These are phyloP conservation scores for Globisporangium emineosum DNA, from an alignment of 352 stramenopile genomes.

Conservation along the genomic window DNA sequence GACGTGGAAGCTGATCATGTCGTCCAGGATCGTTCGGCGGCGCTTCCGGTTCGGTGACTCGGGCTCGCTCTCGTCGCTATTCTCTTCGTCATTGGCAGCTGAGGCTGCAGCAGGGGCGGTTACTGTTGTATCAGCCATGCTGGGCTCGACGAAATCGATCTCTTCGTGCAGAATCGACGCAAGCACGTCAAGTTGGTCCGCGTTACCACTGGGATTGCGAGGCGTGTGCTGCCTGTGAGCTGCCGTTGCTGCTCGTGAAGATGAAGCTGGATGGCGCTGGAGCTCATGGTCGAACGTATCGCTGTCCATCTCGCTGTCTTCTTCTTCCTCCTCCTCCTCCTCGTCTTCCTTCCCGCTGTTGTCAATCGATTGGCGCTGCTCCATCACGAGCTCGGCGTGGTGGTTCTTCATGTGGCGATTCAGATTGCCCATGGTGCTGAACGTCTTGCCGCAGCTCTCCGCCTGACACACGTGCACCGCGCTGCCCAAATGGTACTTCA, in stretches of 20 bases:
- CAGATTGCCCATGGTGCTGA: slow-evolving; percentile 56
- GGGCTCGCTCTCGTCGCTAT: background rate
- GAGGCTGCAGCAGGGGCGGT: background rate
- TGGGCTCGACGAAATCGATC: slow-evolving; percentile 6
- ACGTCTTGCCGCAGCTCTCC: slow-evolving; percentile 46
- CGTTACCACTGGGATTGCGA: background rate
- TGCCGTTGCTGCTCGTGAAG: background rate
- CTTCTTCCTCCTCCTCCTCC: background rate
- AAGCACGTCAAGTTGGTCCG: slow-evolving; percentile 8
- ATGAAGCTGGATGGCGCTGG: background rate
- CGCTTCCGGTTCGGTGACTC: background rate
- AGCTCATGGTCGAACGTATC: background rate
- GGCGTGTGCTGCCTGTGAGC: background rate
- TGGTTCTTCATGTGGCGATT: slow-evolving; percentile 31
- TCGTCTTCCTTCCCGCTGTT: background rate
- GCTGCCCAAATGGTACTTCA: slow-evolving; percentile 44
- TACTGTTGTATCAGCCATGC: background rate
- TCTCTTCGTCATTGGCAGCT: background rate
- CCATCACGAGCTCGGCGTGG: background rate
- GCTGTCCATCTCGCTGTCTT: background rate
- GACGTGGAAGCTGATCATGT: slow-evolving; percentile 48
- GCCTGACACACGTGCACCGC: slow-evolving; percentile 17
- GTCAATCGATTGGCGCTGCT: background rate
- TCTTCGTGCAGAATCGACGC: slow-evolving; percentile 16
- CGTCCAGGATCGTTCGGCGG: slow-evolving; percentile 26